Conservation (phyloP, 2,329 filamentous ascomycete genomes). For the Biscogniauxia mediterranea region DNA sequence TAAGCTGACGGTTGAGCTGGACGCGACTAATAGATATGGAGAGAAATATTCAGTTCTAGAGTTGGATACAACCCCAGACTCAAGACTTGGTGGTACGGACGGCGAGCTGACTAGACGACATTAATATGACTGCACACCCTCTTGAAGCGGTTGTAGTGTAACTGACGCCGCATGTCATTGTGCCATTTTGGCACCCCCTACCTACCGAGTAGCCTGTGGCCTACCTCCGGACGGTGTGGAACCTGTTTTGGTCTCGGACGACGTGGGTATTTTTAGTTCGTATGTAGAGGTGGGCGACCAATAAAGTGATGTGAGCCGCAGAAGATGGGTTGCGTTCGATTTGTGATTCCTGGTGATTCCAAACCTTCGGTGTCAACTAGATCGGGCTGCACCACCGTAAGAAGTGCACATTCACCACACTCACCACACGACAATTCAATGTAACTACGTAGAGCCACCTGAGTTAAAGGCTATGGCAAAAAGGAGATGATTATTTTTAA, state of each 20-base stretch:
- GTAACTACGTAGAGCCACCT: background rate
- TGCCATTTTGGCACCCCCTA: too few species aligned
- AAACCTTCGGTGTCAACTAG: background rate
- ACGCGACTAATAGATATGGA: constrained; percentile 13
- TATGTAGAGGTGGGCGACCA: background rate
- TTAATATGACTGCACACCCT: constrained; percentile 9
- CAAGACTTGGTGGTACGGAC: constrained; percentile 16
- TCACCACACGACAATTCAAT: background rate
- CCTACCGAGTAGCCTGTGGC: background rate
- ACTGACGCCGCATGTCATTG: background rate
- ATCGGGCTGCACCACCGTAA: background rate
- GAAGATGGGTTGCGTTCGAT: background rate
- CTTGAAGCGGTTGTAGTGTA: background rate
- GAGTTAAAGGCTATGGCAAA: background rate
- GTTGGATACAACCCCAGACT: constrained; percentile 18
- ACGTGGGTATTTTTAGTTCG: background rate
- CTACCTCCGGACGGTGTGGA: background rate
- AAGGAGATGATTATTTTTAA: background rate
- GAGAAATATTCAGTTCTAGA: constrained; percentile 19
- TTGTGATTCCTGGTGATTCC: background rate
- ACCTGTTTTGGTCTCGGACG: background rate
- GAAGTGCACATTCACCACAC: background rate
- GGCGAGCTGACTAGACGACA: background rate
- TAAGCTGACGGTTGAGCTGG: constrained; percentile 11
- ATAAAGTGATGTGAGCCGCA: background rate